These are phyloP conservation scores for Cyberlindnera sargentensis DNA, from an alignment of 805 yeast genomes.

Conservation along the genomic window DNA sequence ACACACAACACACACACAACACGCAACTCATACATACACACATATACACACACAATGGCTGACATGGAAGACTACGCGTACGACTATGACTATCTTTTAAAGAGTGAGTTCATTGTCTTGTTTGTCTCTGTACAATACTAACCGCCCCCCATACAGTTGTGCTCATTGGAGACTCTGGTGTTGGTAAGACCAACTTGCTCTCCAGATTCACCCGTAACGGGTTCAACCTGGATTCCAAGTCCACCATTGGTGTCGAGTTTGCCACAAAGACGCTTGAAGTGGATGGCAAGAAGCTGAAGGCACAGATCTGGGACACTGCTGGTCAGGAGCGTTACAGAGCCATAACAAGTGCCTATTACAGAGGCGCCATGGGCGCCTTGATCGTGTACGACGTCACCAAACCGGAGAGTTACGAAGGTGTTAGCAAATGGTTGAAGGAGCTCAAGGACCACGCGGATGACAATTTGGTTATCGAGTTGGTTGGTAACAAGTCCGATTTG, in stretches of 20 bases:
- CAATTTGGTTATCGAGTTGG: conserved; percentile 88
- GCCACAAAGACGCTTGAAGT: conserved; percentile 92
- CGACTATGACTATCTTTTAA: conserved; percentile 89
- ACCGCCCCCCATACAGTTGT: conserved; percentile 44
- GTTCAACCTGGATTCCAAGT: conserved; percentile 87
- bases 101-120: conserved; percentile 33
- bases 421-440: conserved; percentile 85
- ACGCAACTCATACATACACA: no score
- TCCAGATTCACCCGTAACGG: conserved; percentile 95
- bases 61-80: conserved; percentile 57
- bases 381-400: conserved; percentile 94
- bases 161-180: conserved; percentile 94
- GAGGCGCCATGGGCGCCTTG: conserved; percentile 98
- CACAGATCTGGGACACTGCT: conserved; percentile 98
- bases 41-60: conserved; percentile 14
- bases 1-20: neutral
- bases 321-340: conserved; percentile 99
- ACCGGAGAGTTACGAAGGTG: conserved; percentile 78
- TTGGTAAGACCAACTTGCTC: conserved; percentile 89
- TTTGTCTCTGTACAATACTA: conserved; percentile 2
- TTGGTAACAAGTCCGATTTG: conserved; percentile 88
- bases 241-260: conserved; percentile 97
- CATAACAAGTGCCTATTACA: conserved; percentile 91
- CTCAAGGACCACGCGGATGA: conserved; percentile 89
- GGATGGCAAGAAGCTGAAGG: conserved; percentile 77